Conservation (phyloP, 148 eudicot species). For the Nyssa sinensis region DNA sequence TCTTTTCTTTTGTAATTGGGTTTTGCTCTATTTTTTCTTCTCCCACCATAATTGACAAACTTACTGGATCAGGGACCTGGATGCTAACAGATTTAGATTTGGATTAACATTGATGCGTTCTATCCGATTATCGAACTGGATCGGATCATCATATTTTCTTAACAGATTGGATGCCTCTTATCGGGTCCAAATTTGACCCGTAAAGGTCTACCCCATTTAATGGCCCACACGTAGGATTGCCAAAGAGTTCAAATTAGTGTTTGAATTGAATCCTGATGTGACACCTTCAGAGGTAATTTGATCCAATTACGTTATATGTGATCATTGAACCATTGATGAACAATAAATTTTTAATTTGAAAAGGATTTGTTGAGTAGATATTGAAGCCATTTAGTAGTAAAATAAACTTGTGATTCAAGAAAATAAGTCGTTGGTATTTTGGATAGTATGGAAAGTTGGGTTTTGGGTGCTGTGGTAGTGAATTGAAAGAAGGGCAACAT, state of each 20-base stretch:
- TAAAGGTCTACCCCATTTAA: background rate
- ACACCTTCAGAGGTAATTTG: background rate
- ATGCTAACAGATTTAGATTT: too few relatives aligned
- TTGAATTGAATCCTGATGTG: background rate
- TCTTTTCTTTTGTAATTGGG: too few relatives aligned
- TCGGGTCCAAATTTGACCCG: too few relatives aligned
- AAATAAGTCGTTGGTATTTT: too few relatives aligned
- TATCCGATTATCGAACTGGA: too few relatives aligned
- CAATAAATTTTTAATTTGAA: background rate
- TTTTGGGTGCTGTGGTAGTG: background rate
- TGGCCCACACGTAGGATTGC: background rate
- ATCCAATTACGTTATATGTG: background rate
- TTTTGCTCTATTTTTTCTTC: too few relatives aligned
- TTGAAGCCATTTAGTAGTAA: background rate
- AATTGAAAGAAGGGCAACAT: background rate
- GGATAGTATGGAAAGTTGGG: background rate
- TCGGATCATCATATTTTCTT: too few relatives aligned
- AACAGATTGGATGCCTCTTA: too few relatives aligned
- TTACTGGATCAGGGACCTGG: too few relatives aligned
- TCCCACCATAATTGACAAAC: too few relatives aligned
- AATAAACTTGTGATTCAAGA: background rate
- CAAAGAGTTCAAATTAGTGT: background rate
- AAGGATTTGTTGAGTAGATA: too few relatives aligned
- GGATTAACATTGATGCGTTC: too few relatives aligned
- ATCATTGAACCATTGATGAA: background rate